phyloP scores from a whole-genome alignment of 768 basidiomycete genomes.

The Rhizopogon sp. region DNA sequence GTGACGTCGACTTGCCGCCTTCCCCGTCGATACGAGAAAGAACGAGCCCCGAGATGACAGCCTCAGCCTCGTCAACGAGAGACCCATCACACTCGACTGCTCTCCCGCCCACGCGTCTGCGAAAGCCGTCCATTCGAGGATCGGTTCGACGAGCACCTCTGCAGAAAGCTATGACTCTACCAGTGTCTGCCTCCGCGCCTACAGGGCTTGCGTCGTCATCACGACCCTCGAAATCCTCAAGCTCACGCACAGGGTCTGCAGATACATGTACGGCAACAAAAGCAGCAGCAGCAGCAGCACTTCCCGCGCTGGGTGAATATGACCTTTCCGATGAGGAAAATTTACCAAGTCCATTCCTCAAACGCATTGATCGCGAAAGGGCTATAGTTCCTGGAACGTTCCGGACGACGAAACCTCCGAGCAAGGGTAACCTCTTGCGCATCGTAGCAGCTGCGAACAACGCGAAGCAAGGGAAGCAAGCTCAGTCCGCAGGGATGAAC shows the following conservation, averaged over 20 bases:
- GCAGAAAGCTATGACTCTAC: conserved; percentile 16
- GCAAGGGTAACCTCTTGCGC: conserved; percentile 49
- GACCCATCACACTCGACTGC: conserved; percentile 15
- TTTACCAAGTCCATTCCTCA: conserved; percentile 79
- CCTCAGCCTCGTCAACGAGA: conserved; percentile 23
- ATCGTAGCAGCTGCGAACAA: conserved; percentile 57
- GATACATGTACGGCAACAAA: conserved; percentile 7
- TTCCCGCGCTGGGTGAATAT: conserved; percentile 42
- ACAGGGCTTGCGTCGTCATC: conserved; percentile 24
- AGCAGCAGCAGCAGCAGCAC: conserved; percentile 3
- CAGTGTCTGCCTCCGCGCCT: conserved; percentile 38
- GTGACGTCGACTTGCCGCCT: conserved; percentile 26
- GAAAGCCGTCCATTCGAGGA: conserved; percentile 52
- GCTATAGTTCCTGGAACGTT: conserved; percentile 8
- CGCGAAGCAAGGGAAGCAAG: conserved; percentile 19
- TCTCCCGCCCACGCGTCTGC: conserved; percentile 43
- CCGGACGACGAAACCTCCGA: conserved; percentile 35
- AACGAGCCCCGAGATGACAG: conserved; percentile 23
- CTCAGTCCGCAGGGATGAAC: conserved; percentile 5
- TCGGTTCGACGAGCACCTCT: conserved; percentile 28
- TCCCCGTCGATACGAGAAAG: conserved; percentile 45
- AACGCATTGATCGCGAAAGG: conserved; percentile 42
- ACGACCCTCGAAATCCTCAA: conserved; percentile 14
- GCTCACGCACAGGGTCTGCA: conserved; percentile 6
- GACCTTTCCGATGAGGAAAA: conserved; percentile 78